A percentile compares a stretch with the other conserved stretches of the same genome.
Conservation (phyloP, 164 flowering plant species). For the Nelumbo lutea region DNA sequence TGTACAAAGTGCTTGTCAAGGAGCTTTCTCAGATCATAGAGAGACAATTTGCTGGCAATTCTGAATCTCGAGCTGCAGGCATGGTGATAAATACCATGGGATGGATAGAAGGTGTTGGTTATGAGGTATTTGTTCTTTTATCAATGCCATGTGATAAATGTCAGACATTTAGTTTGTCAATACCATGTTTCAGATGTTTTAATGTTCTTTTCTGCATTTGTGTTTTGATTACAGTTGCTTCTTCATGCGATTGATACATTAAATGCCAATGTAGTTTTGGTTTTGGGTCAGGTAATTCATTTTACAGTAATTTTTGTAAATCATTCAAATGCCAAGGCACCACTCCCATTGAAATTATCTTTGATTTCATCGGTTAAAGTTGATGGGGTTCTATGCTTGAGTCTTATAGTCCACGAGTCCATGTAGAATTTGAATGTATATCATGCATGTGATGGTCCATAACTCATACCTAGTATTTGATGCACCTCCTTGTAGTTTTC, state of each 20-base stretch:
- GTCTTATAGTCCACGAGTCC: neutral
- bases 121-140: conserved; percentile 51
- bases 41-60: conserved; percentile 75
- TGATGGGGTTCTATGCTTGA: neutral
- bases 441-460: neutral
- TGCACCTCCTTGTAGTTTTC: too few relatives aligned
- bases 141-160: neutral
- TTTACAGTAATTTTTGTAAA: neutral
- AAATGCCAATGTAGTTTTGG: conserved; percentile 76
- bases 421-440: neutral
- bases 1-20: conserved; percentile 77
- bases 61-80: conserved; percentile 89
- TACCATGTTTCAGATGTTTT: neutral
- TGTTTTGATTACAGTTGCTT: conserved; percentile 57
- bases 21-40: conserved; percentile 82
- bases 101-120: conserved; percentile 93
- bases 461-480: neutral
- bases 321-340: neutral
- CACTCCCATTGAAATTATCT: neutral
- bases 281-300: conserved; percentile 77
- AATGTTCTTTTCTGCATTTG: conserved; percentile 1
- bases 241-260: conserved; percentile 83
- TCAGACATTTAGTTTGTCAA: neutral
- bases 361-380: neutral
- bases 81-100: conserved; percentile 99